Evolutionary conservation across 495 filamentous ascomycete species (phyloP).

Genomic region (Neurospora sublineolata): DNA sequence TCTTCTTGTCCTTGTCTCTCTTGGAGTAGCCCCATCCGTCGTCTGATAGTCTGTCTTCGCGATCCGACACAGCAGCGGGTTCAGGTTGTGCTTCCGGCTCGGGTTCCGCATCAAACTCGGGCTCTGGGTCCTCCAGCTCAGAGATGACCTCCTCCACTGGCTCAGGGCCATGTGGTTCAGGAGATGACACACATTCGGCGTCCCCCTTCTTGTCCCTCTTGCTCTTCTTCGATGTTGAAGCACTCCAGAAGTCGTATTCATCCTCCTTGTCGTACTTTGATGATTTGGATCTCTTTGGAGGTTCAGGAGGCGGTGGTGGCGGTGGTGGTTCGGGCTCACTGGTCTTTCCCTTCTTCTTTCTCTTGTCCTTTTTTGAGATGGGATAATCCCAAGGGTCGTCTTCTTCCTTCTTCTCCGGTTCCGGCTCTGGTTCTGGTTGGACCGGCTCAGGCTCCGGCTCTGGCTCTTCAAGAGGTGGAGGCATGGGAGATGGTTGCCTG

Average conservation of each 20-base stretch:
- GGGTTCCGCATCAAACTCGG: conserved; percentile 3
- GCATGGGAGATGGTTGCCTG: conserved; percentile 1
- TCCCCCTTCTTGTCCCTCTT: conserved; percentile 8
- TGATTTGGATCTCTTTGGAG: neutral
- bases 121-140: neutral
- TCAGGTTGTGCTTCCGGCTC: neutral
- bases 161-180: neutral
- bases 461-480: conserved; percentile 1
- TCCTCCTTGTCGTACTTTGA: neutral
- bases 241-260: conserved; percentile 5
- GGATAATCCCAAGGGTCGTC: conserved; percentile 11
- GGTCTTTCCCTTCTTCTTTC: conserved; percentile 22
- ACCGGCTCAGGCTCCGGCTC: conserved; percentile 8
- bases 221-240: conserved; percentile 1
- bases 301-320: conserved; percentile 4
- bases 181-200: conserved; percentile 5
- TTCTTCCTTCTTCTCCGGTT: conserved; percentile 22
- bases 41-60: neutral
- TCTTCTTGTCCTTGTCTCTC: conserved; percentile 3
- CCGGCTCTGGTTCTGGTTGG: conserved; percentile 14
- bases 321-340: conserved; percentile 7
- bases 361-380: conserved; percentile 17
- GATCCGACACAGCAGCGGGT: neutral
- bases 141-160: conserved; percentile 3
- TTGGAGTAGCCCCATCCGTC: neutral